Base-by-base conservation (phyloP, 805 yeast species). In the Cyberlindnera americana region DNA sequence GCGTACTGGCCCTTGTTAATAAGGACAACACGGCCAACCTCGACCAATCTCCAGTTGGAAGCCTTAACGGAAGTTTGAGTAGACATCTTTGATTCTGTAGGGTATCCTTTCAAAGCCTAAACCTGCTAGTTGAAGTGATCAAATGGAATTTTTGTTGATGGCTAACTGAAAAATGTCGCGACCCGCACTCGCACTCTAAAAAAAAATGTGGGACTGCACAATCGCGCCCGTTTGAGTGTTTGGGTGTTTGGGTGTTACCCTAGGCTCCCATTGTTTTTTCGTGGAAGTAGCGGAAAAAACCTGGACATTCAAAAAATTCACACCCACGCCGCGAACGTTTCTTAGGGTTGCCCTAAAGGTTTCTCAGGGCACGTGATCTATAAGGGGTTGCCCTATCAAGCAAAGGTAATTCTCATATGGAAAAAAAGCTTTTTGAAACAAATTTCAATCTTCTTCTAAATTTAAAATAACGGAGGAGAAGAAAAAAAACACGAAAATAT, bases 1-100 rank as follows among this genome's bases (percentile, higher is more conserved):
- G 80, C 70, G 61, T 62, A 64, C 52, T 70, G 67, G 65, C 87
- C 86, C 73, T 83, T 78, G 83, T 80, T 78, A 69, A 91, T 69
- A 67, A 91, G 83, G 71, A 90, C 96, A 69, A 93, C 86, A 79
- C 99, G 96, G 73, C 99, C 99, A 69, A 90, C 86, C 81, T 91
- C 96, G 72, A 93, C 99, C 68, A 80, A 81, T 86, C 96, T 88
- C 98, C 98, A 93, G 91, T 86, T 86, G 72, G 95, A 78, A 70
- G 95, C 86, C 78, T 87, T 84, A 72, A 93, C 93, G 69, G 84
- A 72, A 68, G 88, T 69, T 64, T 73, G 74, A 56, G 78, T 64
- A 61, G 86, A 78, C 86, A 80, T 78, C 64, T 61, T 59, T 43
- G 6, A 30, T 17, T 37, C 30, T 19, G 23, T 22, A 17, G 34